Evolutionary conservation across 164 flowering plant genomes (phyloP), one percentile per base, ranked within the genome.

Genomic region (Vitis labrusca): DNA sequence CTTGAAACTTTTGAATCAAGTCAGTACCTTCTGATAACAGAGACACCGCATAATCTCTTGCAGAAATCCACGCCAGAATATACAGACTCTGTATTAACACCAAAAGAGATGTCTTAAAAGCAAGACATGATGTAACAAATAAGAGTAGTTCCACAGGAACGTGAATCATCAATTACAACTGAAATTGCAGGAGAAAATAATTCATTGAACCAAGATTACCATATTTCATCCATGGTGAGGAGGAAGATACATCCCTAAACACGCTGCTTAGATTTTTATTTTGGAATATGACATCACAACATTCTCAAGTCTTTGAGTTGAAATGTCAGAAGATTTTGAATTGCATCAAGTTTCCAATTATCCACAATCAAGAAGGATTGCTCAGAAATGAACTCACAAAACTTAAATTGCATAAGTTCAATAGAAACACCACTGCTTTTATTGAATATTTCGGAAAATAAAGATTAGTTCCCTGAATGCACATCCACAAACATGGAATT

Each of bases 11-110:
- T 7, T 37, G 56, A 49, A 60, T 6, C 32, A 55, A 23, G 16
- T 51, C 47, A 59, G 27, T 78, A 95, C 99, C 99, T 95, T 84
- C 98, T 85, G 71, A 95, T 88, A 16, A 95, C 82, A 69, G 98
- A 92, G 50, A 95, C 98, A 59, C 99, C 99, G 67, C 98, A 95
- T 70, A 95, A 79, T 76, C 97, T 89, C 85, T 95, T 95, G 72
- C 98, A 95, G 82, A 95, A 95, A 76, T 93, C 99, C 61, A 95
- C 99, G 56, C 99, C 98, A 76, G 90, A 86, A 80, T 95, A 95
- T n/a, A 95, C 98, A 61, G 95, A 89, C 16, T 85, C 98, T 93
- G 96, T 79, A 81, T 49, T 65, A 15, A 63, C 23, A 63, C 15
- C 68, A 66, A 71, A 66, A 72, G 61, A 53, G 8, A 8, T 47